phyloP scores from a whole-genome alignment of 148 eudicot species.

The Polygonum aviculare region DNA sequence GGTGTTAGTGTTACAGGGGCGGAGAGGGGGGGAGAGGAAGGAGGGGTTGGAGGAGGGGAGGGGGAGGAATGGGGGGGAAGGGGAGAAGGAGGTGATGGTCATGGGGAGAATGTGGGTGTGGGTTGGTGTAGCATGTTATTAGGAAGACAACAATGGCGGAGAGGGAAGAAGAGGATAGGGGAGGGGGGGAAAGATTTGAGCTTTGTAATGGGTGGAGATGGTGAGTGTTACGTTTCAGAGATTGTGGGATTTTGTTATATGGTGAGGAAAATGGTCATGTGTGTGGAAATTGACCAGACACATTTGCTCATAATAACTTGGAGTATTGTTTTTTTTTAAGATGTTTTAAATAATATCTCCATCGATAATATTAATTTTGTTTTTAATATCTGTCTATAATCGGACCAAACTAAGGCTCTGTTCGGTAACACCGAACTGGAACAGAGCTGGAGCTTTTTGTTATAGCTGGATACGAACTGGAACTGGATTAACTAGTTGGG shows the following conservation, averaged over 20 bases:
- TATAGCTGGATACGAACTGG: too few relatives aligned
- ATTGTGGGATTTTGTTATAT: not conserved
- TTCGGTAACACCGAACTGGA: too few relatives aligned
- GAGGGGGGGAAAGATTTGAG: too few relatives aligned
- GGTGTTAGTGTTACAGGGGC: not conserved
- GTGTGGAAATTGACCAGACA: not conserved
- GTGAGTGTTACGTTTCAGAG: not conserved
- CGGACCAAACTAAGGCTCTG: too few relatives aligned
- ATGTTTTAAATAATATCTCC: too few relatives aligned
- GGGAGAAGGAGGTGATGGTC: not conserved
- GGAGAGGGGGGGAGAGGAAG: conserved; percentile 11
- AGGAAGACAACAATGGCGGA: not conserved
- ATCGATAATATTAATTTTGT: too few relatives aligned
- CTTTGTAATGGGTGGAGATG: not conserved
- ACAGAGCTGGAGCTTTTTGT: too few relatives aligned
- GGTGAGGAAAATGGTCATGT: not conserved
- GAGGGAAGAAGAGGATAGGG: not conserved
- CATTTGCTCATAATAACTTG: not conserved
- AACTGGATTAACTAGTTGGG: too few relatives aligned
- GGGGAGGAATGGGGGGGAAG: conserved; percentile 16
- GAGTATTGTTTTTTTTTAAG: too few relatives aligned
- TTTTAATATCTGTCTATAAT: too few relatives aligned
- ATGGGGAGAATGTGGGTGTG: not conserved
- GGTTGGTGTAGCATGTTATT: not conserved
- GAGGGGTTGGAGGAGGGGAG: conserved; percentile 22